Base-by-base conservation (phyloP, 225 moss, liverwort and hornwort genomes). In the Pleurozium schreberi region DNA sequence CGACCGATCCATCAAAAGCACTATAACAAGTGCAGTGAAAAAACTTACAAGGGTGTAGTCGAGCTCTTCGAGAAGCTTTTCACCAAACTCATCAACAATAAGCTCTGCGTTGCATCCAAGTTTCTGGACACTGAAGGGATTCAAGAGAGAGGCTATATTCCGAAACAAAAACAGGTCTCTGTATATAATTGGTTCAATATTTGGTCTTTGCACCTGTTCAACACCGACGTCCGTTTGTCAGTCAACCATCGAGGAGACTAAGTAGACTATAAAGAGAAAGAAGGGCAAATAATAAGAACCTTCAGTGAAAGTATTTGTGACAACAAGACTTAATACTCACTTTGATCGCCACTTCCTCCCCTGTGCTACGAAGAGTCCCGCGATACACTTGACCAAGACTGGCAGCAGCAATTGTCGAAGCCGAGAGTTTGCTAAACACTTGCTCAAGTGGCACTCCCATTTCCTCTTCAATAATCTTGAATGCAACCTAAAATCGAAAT, bases 361-460 rank as follows among this genome's bases (percentile, higher is more conserved):
- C 96, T 12, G 93, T 91, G 82, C 88, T 93, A 45, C 95, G 94
- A 85, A 99, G 93, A 70, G 99, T 99, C 53, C 93, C 99, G 4
- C 95, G 95, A 85, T 99, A 99, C 21, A 99, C 99, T 93, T 99
- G 99, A 90, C 99, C 99, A 84, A 99, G 92, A 91, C 99, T 99
- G 61, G 99, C 99, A 85, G 99, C 99, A 90, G 99, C 99, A 81
- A 99, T 92, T 89, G 99, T 93, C 34, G 87, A 88, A 71, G 96
- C 86, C 65, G 97, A 96, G 55, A 99, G 92, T 88, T 95, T 95
- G 89, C 96, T 97, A 53, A 96, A 99, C 11, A 95, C 93, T 91
- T 95, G 94, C 91, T 99, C 96, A 57, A 99, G 92, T 79, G 96
- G 94, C 75, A 90, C 93, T 74, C 96, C 97, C 90, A 95, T 93